phyloP scores from a whole-genome alignment of 768 basidiomycete species.

The Leucocoprinus birnbaumii region DNA sequence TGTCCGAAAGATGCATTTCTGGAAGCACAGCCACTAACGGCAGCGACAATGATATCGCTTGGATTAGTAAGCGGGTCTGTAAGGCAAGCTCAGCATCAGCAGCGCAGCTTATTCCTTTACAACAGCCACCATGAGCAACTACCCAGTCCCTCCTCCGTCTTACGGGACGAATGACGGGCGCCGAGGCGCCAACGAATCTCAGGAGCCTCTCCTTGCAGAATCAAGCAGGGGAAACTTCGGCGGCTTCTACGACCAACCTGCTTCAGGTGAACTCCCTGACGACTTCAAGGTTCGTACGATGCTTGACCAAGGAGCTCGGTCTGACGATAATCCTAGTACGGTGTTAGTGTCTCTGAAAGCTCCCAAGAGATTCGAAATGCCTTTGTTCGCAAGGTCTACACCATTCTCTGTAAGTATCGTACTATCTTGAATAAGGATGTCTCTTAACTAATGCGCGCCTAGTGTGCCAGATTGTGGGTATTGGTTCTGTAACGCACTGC shows the following conservation, averaged over 20 bases:
- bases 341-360: slow-evolving; percentile 76
- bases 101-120: slow-evolving; percentile 9
- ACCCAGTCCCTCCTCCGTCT: slow-evolving; percentile 60
- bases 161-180: slow-evolving; percentile 44
- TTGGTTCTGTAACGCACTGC: background rate
- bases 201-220: slow-evolving; percentile 58
- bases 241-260: slow-evolving; percentile 74
- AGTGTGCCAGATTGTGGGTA: slow-evolving; percentile 74
- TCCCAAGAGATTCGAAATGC: slow-evolving; percentile 75
- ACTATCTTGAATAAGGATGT: background rate
- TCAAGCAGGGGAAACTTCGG: slow-evolving; percentile 39
- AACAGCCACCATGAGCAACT: slow-evolving; percentile 51
- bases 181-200: slow-evolving; percentile 28
- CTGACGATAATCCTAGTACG: slow-evolving; percentile 50
- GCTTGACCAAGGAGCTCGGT: background rate
- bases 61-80: slow-evolving; percentile 10
- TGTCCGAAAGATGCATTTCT: slow-evolving; percentile 4
- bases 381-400: slow-evolving; percentile 91
- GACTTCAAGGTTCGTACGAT: slow-evolving; percentile 78
- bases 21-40: slow-evolving; percentile 1
- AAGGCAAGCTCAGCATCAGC: background rate
- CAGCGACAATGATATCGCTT: background rate
- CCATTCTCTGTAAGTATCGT: slow-evolving; percentile 69
- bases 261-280: slow-evolving; percentile 75
- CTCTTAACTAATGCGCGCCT: slow-evolving; percentile 4